Base-by-base conservation (phyloP, 2,329 filamentous ascomycete species). In the Meredithiella fracta region DNA sequence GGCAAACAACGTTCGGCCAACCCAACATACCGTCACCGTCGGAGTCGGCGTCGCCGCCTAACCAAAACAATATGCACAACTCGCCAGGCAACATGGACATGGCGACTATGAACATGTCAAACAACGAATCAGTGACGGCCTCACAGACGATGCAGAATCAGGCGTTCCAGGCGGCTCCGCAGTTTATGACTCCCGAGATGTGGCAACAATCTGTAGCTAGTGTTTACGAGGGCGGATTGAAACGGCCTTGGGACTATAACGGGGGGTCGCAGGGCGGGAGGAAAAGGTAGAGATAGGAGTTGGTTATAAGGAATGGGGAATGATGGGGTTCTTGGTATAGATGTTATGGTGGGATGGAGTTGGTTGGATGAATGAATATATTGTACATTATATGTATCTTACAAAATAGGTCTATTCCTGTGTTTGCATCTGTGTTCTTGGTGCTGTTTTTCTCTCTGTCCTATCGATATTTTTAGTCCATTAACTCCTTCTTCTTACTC, bases 1-100 rank as follows among this genome's bases (percentile, higher is more conserved):
- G 91, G 90, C 90, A 94, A 69, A 83, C 85, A 65, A 90, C 91
- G 61, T 97, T 96, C 72, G 86, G 88, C 23, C 55, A 47, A 3
- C 55, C 51, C 3, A 57, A 31, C 26, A 57, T 55, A 20, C 51
- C 26, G n/a, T 55, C 54, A 5, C 52, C 58, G 4, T 52, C 51
- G 6, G 55, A 42, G 2, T 57, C 58, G 3, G 86, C 83, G 68
- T 80, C 79, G 17, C 57, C 57, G 9, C 53, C 57, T 14, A 53
- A 56, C 7, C 55, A 54, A 26, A 53, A 54, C 15, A n/a, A n/a
- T n/a, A 51, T 59, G 69, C 72, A 62, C 38, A 58, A 52, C 47
- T 58, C 56, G 0, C 56, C 56, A 26, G 44, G 40, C 17, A 49
- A 51, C 25, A 31, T 56, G 17, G 57, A 59, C 14, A 54, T 59